Evolutionary conservation across 2,329 filamentous ascomycete genomes (phyloP).

Genomic region (Colletotrichum sp.): DNA sequence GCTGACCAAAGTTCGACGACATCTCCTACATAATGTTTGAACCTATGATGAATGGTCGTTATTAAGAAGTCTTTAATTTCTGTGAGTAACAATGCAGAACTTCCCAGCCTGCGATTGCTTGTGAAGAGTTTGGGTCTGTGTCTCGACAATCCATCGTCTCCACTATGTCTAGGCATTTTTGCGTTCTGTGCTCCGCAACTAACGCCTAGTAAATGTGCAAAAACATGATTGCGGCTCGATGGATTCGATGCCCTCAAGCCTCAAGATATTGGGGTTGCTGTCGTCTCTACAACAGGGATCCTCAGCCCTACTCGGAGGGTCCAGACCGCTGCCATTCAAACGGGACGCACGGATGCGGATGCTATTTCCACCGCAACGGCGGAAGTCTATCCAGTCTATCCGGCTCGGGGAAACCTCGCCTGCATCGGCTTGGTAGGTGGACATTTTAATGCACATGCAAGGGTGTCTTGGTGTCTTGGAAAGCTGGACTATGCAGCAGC

Average conservation of each 20-base stretch:
- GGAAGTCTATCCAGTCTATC: not conserved
- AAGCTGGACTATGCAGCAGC: not conserved
- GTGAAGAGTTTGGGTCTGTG: accelerated
- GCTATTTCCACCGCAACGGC: not conserved
- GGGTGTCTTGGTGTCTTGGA: not conserved
- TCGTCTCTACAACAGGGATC: not conserved
- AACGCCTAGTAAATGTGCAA: not conserved
- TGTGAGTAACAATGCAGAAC: not conserved
- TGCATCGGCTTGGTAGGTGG: not conserved
- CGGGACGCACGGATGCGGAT: not conserved
- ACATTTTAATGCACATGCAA: not conserved
- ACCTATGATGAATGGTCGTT: not conserved
- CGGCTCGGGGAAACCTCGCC: not conserved
- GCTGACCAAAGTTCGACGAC: not conserved
- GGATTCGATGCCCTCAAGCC: too few relatives aligned
- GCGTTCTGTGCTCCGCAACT: not conserved
- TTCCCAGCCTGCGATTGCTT: not conserved
- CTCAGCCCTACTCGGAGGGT: not conserved
- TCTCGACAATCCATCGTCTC: not conserved
- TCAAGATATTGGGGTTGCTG: not conserved
- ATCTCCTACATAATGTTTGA: not conserved
- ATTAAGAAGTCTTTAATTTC: not conserved
- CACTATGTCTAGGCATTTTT: not conserved
- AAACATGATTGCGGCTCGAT: not conserved
- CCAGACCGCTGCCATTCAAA: not conserved